Base-by-base conservation (phyloP, 2,329 filamentous ascomycete genomes). In the Cytospora leucostoma region DNA sequence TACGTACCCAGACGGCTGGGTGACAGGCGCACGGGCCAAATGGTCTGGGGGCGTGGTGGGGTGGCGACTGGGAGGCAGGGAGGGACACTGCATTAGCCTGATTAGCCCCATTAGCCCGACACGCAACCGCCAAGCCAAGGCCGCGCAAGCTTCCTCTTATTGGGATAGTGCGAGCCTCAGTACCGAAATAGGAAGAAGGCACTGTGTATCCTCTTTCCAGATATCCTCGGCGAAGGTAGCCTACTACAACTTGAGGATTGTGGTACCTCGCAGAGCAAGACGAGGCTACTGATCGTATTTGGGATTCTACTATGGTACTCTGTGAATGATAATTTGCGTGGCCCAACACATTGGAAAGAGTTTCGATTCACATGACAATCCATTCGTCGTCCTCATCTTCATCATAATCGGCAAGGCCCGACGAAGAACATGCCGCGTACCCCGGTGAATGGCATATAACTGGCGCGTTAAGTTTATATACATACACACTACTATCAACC, bases 1-100 rank as follows among this genome's bases (percentile, higher is more conserved):
- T 7, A 12, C 21, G 19, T 44, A n/a, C 59, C 59, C 59, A 61
- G 49, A 50, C 38, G 33, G n/a, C 51, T 37, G 59, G 59, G n/a
- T 38, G 51, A 61, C 32, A 17, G 13, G 34, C 12, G 59, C 59
- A 61, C 59, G 38, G 59, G 49, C 59, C 59, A 21, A 27, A 3
- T n/a, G 7, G 34, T 19, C 7, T 47, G 6, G 1, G 44, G 19
- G 27, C 27, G 27, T 27, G 27, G 44, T 19, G 44, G 44, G 44
- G 44, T 47, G 44, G 44, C 44, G 44, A 47, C 44, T 47, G 44
- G 44, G 44, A 12, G n/a, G 44, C 7, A 19, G 40, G n/a, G n/a
- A n/a, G n/a, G n/a, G n/a, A 27, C 27, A 27, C 27, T 27, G 27
- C 27, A 27, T 27, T 27, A 27, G 27, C 27, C 27, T 27, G 27